Evolutionary conservation across 192 early-diverging fungal species (phyloP).

Genomic region (Mortierella alpina): DNA sequence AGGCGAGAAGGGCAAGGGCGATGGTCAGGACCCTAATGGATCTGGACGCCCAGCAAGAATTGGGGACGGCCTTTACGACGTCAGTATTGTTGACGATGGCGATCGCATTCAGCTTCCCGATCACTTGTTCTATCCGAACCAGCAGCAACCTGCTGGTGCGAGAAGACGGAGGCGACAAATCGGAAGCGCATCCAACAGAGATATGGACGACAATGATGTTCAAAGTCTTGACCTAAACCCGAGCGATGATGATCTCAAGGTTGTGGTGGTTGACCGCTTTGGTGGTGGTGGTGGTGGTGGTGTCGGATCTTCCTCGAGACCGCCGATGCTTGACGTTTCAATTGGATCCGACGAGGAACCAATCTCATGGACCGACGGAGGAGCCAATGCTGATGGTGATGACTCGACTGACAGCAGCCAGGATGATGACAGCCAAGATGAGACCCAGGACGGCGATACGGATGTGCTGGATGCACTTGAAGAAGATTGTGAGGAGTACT

Average conservation of each 20-base stretch:
- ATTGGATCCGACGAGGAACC: too few relatives aligned
- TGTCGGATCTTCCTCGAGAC: neutral
- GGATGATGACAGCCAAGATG: neutral
- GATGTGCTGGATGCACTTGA: neutral
- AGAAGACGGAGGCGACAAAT: neutral
- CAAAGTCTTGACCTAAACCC: conserved; percentile 3
- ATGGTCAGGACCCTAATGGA: conserved; percentile 3
- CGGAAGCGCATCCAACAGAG: neutral
- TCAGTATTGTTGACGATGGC: neutral
- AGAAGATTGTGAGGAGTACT: neutral
- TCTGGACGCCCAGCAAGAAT: neutral
- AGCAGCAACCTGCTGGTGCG: neutral
- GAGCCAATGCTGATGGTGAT: neutral
- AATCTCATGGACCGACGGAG: too few relatives aligned
- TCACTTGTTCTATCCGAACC: conserved; percentile 22
- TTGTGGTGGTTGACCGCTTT: too few relatives aligned
- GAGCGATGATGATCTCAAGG: neutral
- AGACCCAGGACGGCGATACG: neutral
- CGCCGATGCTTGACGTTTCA: too few relatives aligned
- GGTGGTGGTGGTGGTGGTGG: neutral
- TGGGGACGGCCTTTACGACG: neutral
- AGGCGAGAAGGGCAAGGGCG: neutral
- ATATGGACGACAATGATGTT: neutral
- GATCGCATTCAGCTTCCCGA: conserved; percentile 15
- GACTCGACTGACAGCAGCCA: neutral